Percentiles rank a stretch among this genome's conserved stretches.
These are phyloP conservation scores for Bjerkandera adusta DNA, from an alignment of 1,284 basidiomycete species.

Conservation along the genomic window DNA sequence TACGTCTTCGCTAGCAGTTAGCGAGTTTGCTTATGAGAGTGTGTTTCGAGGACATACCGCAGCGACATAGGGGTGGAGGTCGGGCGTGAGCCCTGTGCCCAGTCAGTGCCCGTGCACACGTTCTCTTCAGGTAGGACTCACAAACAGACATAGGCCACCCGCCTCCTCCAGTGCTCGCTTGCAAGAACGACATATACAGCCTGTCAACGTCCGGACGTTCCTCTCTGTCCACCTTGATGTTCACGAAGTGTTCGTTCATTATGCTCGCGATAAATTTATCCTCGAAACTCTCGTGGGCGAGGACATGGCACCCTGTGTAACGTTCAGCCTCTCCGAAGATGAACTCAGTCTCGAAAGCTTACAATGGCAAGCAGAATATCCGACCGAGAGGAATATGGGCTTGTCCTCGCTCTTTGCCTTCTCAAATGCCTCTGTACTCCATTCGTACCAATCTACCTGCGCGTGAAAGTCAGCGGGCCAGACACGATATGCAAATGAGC, in stretches of 20 bases:
- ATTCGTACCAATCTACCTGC: slow-evolving; percentile 42
- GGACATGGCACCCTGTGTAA: slow-evolving; percentile 29
- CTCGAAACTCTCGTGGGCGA: slow-evolving; percentile 41
- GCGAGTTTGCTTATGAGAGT: background rate
- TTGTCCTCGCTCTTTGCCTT: slow-evolving; percentile 36
- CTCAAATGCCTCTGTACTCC: slow-evolving; percentile 38
- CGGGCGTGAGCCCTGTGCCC: slow-evolving; percentile 35
- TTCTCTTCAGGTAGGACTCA: slow-evolving; percentile 12
- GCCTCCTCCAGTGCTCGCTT: slow-evolving; percentile 40
- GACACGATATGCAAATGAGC: background rate
- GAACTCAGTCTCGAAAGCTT: slow-evolving; percentile 16
- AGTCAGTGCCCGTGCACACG: background rate
- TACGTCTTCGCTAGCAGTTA: slow-evolving; percentile 29
- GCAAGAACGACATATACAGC: slow-evolving; percentile 45
- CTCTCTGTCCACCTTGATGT: slow-evolving; percentile 45
- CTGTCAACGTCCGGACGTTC: slow-evolving; percentile 45
- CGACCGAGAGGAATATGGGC: slow-evolving; percentile 43
- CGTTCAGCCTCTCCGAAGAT: background rate
- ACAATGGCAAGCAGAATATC: slow-evolving; percentile 39
- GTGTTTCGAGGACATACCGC: slow-evolving; percentile 21
- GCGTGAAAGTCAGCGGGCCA: background rate
- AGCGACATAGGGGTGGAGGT: slow-evolving; percentile 42
- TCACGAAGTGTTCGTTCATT: slow-evolving; percentile 43
- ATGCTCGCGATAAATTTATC: slow-evolving; percentile 37
- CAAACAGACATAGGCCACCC: slow-evolving; percentile 46